phyloP scores from a whole-genome alignment of 345 rosid genomes.

The Noccaea bulbosa region DNA sequence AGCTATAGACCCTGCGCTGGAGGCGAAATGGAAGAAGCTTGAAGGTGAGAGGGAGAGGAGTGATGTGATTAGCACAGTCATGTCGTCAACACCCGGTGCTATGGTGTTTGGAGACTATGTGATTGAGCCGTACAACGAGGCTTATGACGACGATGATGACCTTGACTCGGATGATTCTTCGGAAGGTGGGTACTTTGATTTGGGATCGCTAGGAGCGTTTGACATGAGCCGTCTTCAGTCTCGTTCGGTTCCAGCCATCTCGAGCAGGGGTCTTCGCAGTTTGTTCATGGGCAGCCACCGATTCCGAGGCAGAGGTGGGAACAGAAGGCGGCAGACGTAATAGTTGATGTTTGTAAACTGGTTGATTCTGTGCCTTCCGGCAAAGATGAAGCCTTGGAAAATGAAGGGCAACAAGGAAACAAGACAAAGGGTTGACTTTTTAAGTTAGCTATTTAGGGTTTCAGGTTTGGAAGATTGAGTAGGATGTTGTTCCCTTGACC shows the following conservation, averaged over 20 bases:
- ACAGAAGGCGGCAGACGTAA: constrained; percentile 39
- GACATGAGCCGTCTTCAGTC: constrained; percentile 40
- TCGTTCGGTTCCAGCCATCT: constrained; percentile 43
- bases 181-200: constrained; percentile 49
- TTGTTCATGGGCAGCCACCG: constrained; percentile 49
- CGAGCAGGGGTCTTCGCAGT: constrained; percentile 46
- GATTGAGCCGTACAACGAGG: constrained; percentile 62
- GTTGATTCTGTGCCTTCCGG: constrained; percentile 5
- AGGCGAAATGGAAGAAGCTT: constrained; percentile 80
- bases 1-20: constrained; percentile 74
- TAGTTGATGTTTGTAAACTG: constrained; percentile 5
- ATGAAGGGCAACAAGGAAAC: constrained; percentile 9
- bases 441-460: constrained; percentile 24
- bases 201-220: constrained; percentile 50
- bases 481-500: constrained; percentile 24
- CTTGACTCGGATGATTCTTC: constrained; percentile 61
- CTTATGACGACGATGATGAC: constrained; percentile 50
- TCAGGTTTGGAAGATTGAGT: constrained; percentile 23
- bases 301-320: constrained; percentile 48
- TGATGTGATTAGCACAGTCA: constrained; percentile 73
- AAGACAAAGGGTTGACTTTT: neutral
- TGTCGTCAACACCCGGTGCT: constrained; percentile 79
- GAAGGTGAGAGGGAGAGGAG: constrained; percentile 67
- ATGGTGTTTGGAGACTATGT: constrained; percentile 86
- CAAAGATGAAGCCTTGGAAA: constrained; percentile 15